Evolutionary conservation across 1,284 basidiomycete genomes (phyloP), one percentile per base, ranked within the genome.

Genomic region (Ganoderma resinaceum): DNA sequence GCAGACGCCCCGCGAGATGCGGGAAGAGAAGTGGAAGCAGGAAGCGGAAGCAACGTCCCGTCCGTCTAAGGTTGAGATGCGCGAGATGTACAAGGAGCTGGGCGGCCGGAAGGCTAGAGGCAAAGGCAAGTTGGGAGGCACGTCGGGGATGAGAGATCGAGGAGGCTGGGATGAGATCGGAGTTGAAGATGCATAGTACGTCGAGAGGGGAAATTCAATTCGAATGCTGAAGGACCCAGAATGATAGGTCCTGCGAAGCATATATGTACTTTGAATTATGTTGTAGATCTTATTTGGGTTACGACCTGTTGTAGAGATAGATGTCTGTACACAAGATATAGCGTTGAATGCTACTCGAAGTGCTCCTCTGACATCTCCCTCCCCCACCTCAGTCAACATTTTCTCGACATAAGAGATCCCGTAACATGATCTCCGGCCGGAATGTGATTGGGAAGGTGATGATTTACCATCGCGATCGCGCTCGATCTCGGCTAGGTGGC

Each of bases 41-140:
- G 91, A 92, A 74, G 85, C 84, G 1, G 87, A 91, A 63, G 78
- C 80, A 0, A 74, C 82, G 18, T 81, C 84, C 23, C 84, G 81
- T 61, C 92, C 92, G 49, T 87, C 87, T 46, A 96, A 95, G 80
- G 68, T 89, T 1, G 94, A 95, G 78, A 95, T 95, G 89, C 86
- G 95, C 46, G 91, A 91, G 76, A 91, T 91, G 84, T 97, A 97
- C 82, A 96, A 96, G 82, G 92, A 95, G 65, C 82, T 96, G 9
- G 92, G 92, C 23, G 95, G 95, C 12, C 86, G 95, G 71, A 97
- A 96, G 82, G 83, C 89, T 11, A 81, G 82, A 70, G 72, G 74
- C 6, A 93, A 91, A 79, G 84, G 81, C 60, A 95, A 93, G 77
- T 79, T 92, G 26, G 91, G 89, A 8, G 84, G 85, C 57, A 77